Percentiles rank a stretch among this genome's conserved stretches.
These are phyloP conservation scores for Cyberlindnera mycetangii DNA, from an alignment of 805 yeast species.

Conservation along the genomic window DNA sequence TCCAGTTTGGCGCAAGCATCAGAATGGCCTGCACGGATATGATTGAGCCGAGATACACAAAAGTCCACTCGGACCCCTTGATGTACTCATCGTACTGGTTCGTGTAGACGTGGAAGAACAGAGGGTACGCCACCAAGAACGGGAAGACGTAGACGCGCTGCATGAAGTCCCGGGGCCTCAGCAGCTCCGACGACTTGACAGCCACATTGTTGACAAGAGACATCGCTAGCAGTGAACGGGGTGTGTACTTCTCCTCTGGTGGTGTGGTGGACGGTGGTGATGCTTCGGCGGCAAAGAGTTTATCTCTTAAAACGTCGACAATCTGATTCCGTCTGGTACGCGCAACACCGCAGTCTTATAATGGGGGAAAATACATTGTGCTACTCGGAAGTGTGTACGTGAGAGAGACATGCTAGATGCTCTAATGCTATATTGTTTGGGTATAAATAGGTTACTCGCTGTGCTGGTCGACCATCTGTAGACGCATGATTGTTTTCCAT, in stretches of 20 bases:
- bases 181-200: conserved; percentile 67
- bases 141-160: conserved; percentile 82
- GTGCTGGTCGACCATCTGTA: conserved; percentile 24
- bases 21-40: conserved; percentile 71
- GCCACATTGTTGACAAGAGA: conserved; percentile 72
- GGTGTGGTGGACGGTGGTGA: not conserved
- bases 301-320: conserved; percentile 1
- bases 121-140: conserved; percentile 73
- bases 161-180: conserved; percentile 60
- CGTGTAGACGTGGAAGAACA: conserved; percentile 61
- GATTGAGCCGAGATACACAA: conserved; percentile 75
- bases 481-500: conserved; percentile 51
- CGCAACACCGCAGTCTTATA: not conserved
- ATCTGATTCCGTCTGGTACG: not conserved
- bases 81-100: conserved; percentile 76
- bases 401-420: too few species aligned
- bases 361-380: too few species aligned
- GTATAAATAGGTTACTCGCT: not conserved
- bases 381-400: too few species aligned
- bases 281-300: not conserved
- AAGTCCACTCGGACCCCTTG: conserved; percentile 94
- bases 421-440: not conserved
- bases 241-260: too few species aligned
- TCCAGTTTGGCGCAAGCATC: conserved; percentile 95
- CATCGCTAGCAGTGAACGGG: too few species aligned